These are phyloP conservation scores for Boletus fagicola DNA, from an alignment of 768 basidiomycete species.

Conservation along the genomic window DNA sequence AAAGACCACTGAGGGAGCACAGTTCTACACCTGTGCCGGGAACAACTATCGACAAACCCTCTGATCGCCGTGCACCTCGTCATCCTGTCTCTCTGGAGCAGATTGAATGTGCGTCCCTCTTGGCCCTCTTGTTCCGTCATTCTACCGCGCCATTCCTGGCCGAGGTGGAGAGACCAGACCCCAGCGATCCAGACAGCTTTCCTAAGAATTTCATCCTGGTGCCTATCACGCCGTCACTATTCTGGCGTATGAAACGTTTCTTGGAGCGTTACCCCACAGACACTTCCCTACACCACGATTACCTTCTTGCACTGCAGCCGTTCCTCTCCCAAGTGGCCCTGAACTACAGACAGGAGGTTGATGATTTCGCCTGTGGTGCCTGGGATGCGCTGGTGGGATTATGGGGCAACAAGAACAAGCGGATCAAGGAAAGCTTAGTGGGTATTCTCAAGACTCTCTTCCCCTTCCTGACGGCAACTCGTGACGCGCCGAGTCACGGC, in stretches of 20 bases:
- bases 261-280: slow-evolving; percentile 66
- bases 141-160: slow-evolving; percentile 57
- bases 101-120: slow-evolving; percentile 66
- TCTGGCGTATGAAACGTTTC: slow-evolving; percentile 60
- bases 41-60: slow-evolving; percentile 16
- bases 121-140: slow-evolving; percentile 58
- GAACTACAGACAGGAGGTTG: slow-evolving; percentile 62
- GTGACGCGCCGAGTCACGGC: slow-evolving; percentile 34
- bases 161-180: slow-evolving; percentile 29
- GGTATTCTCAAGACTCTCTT: slow-evolving; percentile 70
- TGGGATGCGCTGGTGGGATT: slow-evolving; percentile 67
- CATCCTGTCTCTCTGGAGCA: slow-evolving; percentile 52
- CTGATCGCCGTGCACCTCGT: slow-evolving; percentile 24
- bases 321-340: slow-evolving; percentile 74
- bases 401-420: slow-evolving; percentile 77
- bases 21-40: slow-evolving; percentile 23
- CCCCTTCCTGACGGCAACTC: slow-evolving; percentile 57
- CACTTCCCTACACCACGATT: slow-evolving; percentile 76
- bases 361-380: slow-evolving; percentile 54
- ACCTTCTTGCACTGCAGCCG: slow-evolving; percentile 64
- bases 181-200: slow-evolving; percentile 28
- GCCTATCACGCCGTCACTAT: slow-evolving; percentile 43
- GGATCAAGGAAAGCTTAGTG: slow-evolving; percentile 76
- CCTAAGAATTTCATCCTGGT: slow-evolving; percentile 28
- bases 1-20: slow-evolving; percentile 26